phyloP scores from a whole-genome alignment of 768 basidiomycete genomes.

The Rhodosporidiobolus sp. region DNA sequence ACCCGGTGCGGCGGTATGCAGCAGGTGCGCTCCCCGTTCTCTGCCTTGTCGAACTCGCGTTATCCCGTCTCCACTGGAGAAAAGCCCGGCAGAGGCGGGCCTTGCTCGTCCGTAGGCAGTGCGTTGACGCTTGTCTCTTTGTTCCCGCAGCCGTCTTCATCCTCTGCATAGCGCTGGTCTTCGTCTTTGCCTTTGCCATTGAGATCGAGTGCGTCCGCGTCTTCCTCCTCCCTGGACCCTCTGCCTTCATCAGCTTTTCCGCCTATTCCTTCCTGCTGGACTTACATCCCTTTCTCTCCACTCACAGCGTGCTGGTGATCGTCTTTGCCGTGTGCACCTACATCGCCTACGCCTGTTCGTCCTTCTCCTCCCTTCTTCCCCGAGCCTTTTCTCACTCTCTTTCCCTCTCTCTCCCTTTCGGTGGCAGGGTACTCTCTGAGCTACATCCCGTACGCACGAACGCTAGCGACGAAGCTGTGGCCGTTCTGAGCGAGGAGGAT shows the following conservation, averaged over 20 bases:
- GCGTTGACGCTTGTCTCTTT: too few relatives aligned
- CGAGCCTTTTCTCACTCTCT: neutral
- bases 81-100: too few relatives aligned
- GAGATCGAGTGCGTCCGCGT: conserved; percentile 17
- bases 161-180: conserved; percentile 15
- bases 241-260: neutral
- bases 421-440: conserved; percentile 7
- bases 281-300: neutral
- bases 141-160: neutral
- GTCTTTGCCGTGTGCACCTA: conserved; percentile 32
- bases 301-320: conserved; percentile 31
- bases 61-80: too few relatives aligned
- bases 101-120: too few relatives aligned
- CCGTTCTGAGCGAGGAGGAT: conserved; percentile 18
- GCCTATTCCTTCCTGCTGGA: neutral
- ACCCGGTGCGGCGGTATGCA: conserved; percentile 37
- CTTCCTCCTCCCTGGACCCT: neutral
- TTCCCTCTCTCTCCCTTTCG: neutral
- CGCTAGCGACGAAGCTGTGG: conserved; percentile 16
- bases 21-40: neutral
- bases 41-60: neutral
- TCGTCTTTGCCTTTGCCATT: conserved; percentile 35
- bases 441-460: conserved; percentile 36
- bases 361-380: neutral
- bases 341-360: conserved; percentile 20